A percentile compares a stretch with the other conserved stretches of the same genome.
Conservation (phyloP, 306 rosid genomes). For the Quercus dentata region DNA sequence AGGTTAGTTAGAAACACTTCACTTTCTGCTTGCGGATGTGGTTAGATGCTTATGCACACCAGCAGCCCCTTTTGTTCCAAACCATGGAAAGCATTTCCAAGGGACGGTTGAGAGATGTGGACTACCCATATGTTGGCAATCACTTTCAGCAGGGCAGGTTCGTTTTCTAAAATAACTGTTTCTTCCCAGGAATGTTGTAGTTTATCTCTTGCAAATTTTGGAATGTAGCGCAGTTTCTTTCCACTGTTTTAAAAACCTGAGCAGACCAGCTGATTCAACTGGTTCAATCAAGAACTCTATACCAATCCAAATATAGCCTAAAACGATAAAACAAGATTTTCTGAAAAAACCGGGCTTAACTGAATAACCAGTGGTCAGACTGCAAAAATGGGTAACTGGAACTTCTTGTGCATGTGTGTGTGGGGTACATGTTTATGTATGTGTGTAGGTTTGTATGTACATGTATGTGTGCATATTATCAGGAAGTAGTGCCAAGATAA, state of each 20-base stretch:
- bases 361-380: too few species aligned
- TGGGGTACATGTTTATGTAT: too few species aligned
- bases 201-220: slow-evolving; percentile 8
- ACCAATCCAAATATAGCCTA: too few species aligned
- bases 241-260: background rate
- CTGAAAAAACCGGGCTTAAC: too few species aligned
- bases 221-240: slow-evolving; percentile 10
- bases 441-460: too few species aligned
- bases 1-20: slow-evolving; percentile 49
- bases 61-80: slow-evolving; percentile 84
- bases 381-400: too few species aligned
- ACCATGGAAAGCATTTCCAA: slow-evolving; percentile 85
- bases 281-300: too few species aligned
- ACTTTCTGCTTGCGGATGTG: slow-evolving; percentile 15
- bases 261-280: too few species aligned
- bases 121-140: slow-evolving; percentile 86
- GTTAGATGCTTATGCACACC: slow-evolving; percentile 41
- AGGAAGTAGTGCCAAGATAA: background rate
- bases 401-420: too few species aligned
- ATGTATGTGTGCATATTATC: background rate
- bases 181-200: background rate
- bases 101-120: slow-evolving; percentile 91
- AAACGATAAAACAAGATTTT: too few species aligned
- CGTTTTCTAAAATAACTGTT: slow-evolving; percentile 29
- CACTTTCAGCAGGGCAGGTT: slow-evolving; percentile 98